Evolutionary conservation across 345 rosid genomes (phyloP), one percentile per base, ranked within the genome.

Genomic region (Mangifera indica): DNA sequence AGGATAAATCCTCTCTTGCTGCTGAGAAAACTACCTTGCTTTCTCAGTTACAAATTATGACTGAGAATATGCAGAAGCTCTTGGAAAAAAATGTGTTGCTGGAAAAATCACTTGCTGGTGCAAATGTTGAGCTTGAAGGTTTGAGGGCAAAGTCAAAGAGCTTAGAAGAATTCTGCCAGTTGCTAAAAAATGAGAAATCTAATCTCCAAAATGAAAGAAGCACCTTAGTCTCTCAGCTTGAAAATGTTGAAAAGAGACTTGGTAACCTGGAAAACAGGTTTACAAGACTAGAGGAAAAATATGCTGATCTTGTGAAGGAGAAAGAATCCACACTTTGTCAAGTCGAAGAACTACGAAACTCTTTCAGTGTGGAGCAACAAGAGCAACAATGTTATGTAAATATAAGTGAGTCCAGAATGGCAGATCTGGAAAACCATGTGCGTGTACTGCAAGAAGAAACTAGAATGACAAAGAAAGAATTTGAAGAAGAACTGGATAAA

Each of bases 401-500:
- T 61, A 87, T 86, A 5, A 87, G 90, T 26, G 90, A 91, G 60
- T 81, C 85, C 65, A 89, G 97, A 65, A 73, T 91, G 81, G 83
- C 71, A 29, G 86, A 81, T 80, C 82, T 95, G 54, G 97, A 95
- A 76, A 87, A 75, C 75, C 89, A 87, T 75, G 86, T 91, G 40
- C 81, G 73, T 77, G 57, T 77, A 56, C 86, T 95, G 71, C 89
- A 81, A 67, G 96, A 92, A 73, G 96, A 91, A 76, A 86, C 88
- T 29, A 85, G 76, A 75, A 75, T 81, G 44, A 83, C 90, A 66
- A 86, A 79, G 88, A 88, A 83, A 83, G 93, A 92, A 34, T 95
- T 84, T 69, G 97, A 91, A 82, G 99, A 90, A 73, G 97, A 92
- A 66, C 85, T 95, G 72, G 99, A 89, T 69, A 88, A 84, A 85